These are phyloP conservation scores for Schoenoplectus tabernaemontani DNA, from an alignment of 202 grass and related monocot species.

Conservation along the genomic window DNA sequence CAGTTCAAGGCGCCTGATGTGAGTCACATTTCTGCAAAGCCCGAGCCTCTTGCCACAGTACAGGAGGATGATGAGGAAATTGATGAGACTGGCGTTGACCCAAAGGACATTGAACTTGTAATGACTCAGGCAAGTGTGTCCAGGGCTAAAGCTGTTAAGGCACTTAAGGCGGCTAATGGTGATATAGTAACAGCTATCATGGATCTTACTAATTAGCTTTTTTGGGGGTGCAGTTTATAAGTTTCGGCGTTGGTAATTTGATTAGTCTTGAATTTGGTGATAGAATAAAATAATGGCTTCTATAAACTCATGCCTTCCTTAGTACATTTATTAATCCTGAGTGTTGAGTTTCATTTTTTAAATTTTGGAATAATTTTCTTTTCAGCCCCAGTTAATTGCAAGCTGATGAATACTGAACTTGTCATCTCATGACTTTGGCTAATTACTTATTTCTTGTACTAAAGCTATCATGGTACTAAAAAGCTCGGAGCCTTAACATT, in stretches of 20 bases:
- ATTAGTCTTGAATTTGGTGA: not conserved
- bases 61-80: slow-evolving; percentile 55
- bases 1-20: slow-evolving; percentile 63
- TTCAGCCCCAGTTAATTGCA: not conserved
- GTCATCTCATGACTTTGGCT: not conserved
- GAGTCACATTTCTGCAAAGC: slow-evolving; percentile 41
- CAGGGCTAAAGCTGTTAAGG: slow-evolving; percentile 47
- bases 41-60: slow-evolving; percentile 34
- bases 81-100: slow-evolving; percentile 56
- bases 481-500: not conserved
- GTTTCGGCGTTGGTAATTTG: not conserved
- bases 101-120: slow-evolving; percentile 64
- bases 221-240: not conserved
- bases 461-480: not conserved
- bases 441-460: not conserved
- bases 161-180: slow-evolving; percentile 49
- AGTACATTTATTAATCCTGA: not conserved
- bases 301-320: not conserved
- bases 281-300: not conserved
- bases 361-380: not conserved
- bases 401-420: not conserved
- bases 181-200: slow-evolving; percentile 84
- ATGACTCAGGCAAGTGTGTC: slow-evolving; percentile 63
- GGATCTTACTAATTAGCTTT: slow-evolving; percentile 48
- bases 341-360: not conserved